These are phyloP conservation scores for Keithomyces neogunnii DNA, from an alignment of 2,329 filamentous ascomycete genomes.

Conservation along the genomic window DNA sequence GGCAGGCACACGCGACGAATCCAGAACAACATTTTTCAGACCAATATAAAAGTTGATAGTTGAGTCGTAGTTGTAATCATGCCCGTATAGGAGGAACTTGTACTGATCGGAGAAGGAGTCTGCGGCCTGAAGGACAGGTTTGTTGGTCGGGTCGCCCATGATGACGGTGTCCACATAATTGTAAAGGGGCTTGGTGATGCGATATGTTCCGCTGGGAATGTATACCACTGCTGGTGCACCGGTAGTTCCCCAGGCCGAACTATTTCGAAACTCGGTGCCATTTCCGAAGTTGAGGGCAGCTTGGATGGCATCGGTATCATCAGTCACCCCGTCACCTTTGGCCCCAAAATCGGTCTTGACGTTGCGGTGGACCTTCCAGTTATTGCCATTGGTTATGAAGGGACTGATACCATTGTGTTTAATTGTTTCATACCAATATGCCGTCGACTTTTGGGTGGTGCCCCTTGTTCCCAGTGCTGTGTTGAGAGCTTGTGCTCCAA, in stretches of 20 bases:
- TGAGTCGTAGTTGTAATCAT: slow-evolving; percentile 14
- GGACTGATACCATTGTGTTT: slow-evolving; percentile 13
- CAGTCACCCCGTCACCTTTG: slow-evolving; percentile 52
- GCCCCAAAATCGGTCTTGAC: slow-evolving; percentile 59
- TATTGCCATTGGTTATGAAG: slow-evolving; percentile 8
- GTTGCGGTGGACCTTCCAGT: slow-evolving; percentile 55
- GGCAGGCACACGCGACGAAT: slow-evolving; percentile 15
- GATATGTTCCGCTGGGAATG: slow-evolving; percentile 22
- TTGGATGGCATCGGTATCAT: slow-evolving; percentile 68
- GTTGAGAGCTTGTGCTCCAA: background rate
- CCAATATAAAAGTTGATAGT: slow-evolving; percentile 27
- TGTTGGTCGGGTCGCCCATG: slow-evolving; percentile 20
- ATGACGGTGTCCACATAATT: slow-evolving; percentile 22
- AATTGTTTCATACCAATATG: slow-evolving; percentile 11
- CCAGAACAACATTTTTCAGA: slow-evolving; percentile 21
- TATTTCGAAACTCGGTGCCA: slow-evolving; percentile 6
- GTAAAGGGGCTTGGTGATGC: slow-evolving; percentile 20
- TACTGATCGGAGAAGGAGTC: slow-evolving; percentile 6
- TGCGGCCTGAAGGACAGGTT: slow-evolving; percentile 19
- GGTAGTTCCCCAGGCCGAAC: slow-evolving; percentile 8
- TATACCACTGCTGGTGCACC: slow-evolving; percentile 16
- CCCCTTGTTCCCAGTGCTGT: too few relatives aligned
- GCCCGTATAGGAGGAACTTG: slow-evolving; percentile 10
- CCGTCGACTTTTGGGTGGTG: background rate
- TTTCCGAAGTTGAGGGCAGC: slow-evolving; percentile 11